Conservation (phyloP, 129 eudicot genomes). For the sunflower (Helianthus annuus) region DNA sequence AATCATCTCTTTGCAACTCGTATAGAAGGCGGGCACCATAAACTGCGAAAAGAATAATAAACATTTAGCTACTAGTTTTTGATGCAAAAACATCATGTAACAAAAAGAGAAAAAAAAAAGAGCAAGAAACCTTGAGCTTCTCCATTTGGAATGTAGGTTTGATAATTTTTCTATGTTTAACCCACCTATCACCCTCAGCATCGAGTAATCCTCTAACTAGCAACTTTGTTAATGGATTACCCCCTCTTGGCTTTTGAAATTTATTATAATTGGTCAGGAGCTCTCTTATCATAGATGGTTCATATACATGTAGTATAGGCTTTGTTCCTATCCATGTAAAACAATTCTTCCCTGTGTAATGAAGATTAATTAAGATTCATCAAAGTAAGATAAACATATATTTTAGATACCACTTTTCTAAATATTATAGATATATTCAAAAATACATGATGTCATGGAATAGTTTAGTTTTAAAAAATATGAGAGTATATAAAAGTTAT, state of each 20-base stretch:
- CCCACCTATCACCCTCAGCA: slow-evolving; percentile 34
- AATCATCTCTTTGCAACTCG: slow-evolving; percentile 28
- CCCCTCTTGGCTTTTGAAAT: slow-evolving; percentile 36
- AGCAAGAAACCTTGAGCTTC: slow-evolving; percentile 40
- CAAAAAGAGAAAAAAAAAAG: background rate
- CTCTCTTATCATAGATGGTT: slow-evolving; percentile 40
- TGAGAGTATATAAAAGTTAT: too few relatives aligned
- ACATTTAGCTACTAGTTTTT: background rate
- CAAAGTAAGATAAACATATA: too few relatives aligned
- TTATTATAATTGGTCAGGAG: slow-evolving; percentile 24
- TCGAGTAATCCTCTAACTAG: slow-evolving; percentile 23
- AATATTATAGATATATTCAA: too few relatives aligned
- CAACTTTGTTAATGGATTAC: slow-evolving; percentile 33
- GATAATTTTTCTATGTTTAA: slow-evolving; percentile 44
- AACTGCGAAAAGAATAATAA: slow-evolving; percentile 5
- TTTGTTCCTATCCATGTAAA: slow-evolving; percentile 49
- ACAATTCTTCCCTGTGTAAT: slow-evolving; percentile 27
- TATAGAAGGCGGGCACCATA: slow-evolving; percentile 26
- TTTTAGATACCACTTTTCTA: too few relatives aligned
- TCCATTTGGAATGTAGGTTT: slow-evolving; percentile 48
- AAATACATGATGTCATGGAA: too few relatives aligned
- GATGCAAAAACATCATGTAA: background rate
- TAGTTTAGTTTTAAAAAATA: too few relatives aligned
- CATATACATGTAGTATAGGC: slow-evolving; percentile 35
- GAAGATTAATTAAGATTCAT: background rate